phyloP scores from a whole-genome alignment of 371 early-diverging fungal genomes.

The Mortierella sp. region DNA sequence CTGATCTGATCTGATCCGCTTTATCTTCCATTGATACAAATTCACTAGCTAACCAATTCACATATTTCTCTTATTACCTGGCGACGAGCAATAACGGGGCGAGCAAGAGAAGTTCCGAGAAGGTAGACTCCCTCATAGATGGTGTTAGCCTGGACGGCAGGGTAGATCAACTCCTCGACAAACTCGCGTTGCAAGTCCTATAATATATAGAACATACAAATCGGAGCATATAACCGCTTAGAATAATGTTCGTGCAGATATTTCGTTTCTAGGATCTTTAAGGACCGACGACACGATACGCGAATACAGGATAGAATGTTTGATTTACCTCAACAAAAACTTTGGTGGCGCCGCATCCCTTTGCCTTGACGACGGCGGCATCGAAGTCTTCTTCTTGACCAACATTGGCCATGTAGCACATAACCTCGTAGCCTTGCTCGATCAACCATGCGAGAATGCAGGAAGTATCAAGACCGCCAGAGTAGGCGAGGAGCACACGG shows the following conservation, averaged over 20 bases:
- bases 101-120: slow-evolving; percentile 96
- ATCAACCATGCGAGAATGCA: slow-evolving; percentile 98
- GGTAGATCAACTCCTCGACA: slow-evolving; percentile 93
- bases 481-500: slow-evolving; percentile 95
- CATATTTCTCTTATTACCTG: slow-evolving; percentile 57
- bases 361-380: slow-evolving; percentile 92
- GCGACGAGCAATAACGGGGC: slow-evolving; percentile 94
- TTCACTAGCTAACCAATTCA: no score
- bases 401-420: slow-evolving; percentile 97
- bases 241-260: no score
- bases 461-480: slow-evolving; percentile 98
- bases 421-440: slow-evolving; percentile 96
- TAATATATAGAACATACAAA: neutral
- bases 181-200: slow-evolving; percentile 93
- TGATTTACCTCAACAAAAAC: slow-evolving; percentile 86
- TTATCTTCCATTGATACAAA: no score
- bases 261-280: no score
- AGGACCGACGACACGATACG: neutral
- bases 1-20: neutral
- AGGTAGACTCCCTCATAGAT: slow-evolving; percentile 96
- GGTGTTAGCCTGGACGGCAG: slow-evolving; percentile 95
- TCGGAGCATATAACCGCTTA: neutral
- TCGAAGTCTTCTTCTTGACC: slow-evolving; percentile 99
- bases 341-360: slow-evolving; percentile 92
- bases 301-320: no score